Evolutionary conservation across 2,329 filamentous ascomycete genomes (phyloP).

Genomic region (Aspergillus aculeatus): DNA sequence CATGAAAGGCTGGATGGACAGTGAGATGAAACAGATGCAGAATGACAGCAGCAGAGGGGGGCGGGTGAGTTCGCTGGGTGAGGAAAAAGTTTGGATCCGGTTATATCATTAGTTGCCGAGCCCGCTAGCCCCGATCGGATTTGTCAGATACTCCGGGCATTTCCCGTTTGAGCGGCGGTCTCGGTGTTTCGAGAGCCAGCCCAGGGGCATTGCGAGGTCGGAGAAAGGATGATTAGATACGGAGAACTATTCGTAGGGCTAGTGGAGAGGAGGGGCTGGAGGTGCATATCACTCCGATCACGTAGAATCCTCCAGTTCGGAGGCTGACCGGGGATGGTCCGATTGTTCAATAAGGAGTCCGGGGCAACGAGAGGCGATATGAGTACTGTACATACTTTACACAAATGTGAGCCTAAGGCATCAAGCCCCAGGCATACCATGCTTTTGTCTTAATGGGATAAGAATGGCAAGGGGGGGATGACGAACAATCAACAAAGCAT

Average conservation of each 20-base stretch:
- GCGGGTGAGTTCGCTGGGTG: constrained; percentile 18
- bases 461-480: too few species aligned
- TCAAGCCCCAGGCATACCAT: too few species aligned
- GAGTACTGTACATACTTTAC: too few species aligned
- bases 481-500: too few species aligned
- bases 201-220: background rate
- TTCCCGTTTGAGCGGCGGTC: constrained; percentile 8
- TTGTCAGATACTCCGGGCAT: constrained; percentile 24
- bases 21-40: constrained; percentile 20
- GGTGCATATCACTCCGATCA: too few species aligned
- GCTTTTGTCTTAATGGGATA: too few species aligned
- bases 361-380: too few species aligned
- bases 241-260: too few species aligned
- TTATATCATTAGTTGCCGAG: constrained; percentile 27
- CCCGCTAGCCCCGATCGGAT: constrained; percentile 26
- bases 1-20: constrained; percentile 22
- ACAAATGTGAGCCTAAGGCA: background rate
- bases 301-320: too few species aligned
- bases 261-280: too few species aligned
- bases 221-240: background rate
- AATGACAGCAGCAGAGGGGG: constrained; percentile 6
- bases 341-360: too few species aligned
- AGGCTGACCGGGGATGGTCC: too few species aligned
- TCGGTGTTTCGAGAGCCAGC: constrained; percentile 12
- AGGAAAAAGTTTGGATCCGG: constrained; percentile 28